phyloP scores from a whole-genome alignment of 805 yeast genomes.

The Ascoidea tarda region DNA sequence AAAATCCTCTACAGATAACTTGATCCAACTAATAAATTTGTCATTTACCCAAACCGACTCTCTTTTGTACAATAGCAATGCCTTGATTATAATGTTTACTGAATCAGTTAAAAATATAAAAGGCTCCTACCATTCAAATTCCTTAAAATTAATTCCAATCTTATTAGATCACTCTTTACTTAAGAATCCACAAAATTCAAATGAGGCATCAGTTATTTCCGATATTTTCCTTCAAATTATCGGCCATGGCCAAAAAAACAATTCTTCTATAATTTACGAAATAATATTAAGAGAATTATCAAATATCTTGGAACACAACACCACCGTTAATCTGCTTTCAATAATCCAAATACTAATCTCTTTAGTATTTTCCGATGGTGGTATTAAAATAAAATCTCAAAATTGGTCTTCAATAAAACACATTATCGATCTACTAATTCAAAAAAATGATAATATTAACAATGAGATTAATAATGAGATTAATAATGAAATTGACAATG shows the following conservation, averaged over 20 bases:
- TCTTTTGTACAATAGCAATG: constrained; percentile 34
- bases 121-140: constrained; percentile 63
- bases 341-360: constrained; percentile 9
- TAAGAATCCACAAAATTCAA: constrained; percentile 11
- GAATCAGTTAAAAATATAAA: constrained; percentile 66
- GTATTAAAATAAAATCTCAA: not conserved
- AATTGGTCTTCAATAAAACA: constrained; percentile 3
- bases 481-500: constrained; percentile 7
- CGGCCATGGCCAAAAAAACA: constrained; percentile 35
- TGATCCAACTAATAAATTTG: constrained; percentile 19
- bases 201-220: constrained; percentile 30
- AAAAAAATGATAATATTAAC: constrained; percentile 7
- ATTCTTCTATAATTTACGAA: constrained; percentile 30
- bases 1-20: constrained; percentile 33
- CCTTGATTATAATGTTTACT: constrained; percentile 48
- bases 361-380: constrained; percentile 1
- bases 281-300: constrained; percentile 6
- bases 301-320: constrained; percentile 5
- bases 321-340: constrained; percentile 4
- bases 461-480: constrained; percentile 2
- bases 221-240: constrained; percentile 44
- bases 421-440: not conserved
- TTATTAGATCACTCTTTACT: constrained; percentile 24
- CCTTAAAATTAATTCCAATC: constrained; percentile 30
- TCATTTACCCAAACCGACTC: constrained; percentile 17